These are phyloP conservation scores for Carex parvula DNA, from an alignment of 176 grass and related monocot genomes.

Conservation along the genomic window DNA sequence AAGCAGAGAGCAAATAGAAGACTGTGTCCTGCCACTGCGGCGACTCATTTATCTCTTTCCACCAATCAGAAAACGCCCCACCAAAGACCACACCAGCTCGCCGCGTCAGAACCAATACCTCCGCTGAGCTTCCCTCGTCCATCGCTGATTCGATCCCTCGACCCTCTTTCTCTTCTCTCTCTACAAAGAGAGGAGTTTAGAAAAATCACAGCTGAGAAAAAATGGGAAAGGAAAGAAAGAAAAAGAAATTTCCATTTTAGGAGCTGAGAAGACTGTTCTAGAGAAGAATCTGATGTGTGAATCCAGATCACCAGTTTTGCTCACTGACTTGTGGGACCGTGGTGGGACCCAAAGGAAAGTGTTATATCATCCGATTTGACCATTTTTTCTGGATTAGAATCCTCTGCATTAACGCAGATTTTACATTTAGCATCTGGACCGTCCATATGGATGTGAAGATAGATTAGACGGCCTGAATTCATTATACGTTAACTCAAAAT, in stretches of 20 bases:
- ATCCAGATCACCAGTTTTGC: not conserved
- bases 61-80: constrained; percentile 47
- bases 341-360: not conserved
- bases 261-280: constrained; percentile 1
- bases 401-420: too few relatives aligned
- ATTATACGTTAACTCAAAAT: too few relatives aligned
- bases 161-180: not conserved
- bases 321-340: not conserved
- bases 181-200: not conserved
- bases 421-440: too few relatives aligned
- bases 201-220: not conserved
- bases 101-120: constrained; percentile 9
- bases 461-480: too few relatives aligned
- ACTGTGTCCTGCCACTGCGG: constrained; percentile 58
- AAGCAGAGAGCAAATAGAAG: constrained; percentile 71
- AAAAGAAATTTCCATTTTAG: not conserved
- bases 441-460: too few relatives aligned
- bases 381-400: not conserved
- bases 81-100: not conserved
- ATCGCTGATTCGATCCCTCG: not conserved
- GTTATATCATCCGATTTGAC: too few relatives aligned
- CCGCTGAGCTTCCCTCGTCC: not conserved
- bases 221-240: not conserved
- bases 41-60: constrained; percentile 64
- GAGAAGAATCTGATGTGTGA: not conserved